Evolutionary conservation across 228 moss, liverwort and hornwort species (phyloP).

Genomic region (Sphagnum fallax): DNA sequence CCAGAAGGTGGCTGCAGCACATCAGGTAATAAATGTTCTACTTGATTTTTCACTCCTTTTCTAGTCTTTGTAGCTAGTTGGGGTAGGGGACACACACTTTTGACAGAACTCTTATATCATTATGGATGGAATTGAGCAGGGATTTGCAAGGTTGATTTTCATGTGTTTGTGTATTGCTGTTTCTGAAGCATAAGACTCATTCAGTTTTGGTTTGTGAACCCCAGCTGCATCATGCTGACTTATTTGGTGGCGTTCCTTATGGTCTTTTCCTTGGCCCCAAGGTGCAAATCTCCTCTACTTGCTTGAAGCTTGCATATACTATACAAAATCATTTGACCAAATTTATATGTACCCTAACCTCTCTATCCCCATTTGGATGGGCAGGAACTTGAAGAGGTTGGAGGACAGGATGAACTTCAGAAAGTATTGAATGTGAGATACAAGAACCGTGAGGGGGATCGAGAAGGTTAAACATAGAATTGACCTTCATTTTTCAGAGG

Average conservation of each 20-base stretch:
- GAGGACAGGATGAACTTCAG: constrained; percentile 62
- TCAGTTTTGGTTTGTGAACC: constrained; percentile 1
- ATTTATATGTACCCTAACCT: not conserved
- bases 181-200: too few species aligned
- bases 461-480: not conserved
- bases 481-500: too few species aligned
- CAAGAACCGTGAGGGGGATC: constrained; percentile 26
- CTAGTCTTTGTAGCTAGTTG: too few species aligned
- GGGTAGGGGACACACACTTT: too few species aligned
- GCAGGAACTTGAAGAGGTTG: constrained; percentile 78
- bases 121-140: too few species aligned
- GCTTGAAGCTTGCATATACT: not conserved
- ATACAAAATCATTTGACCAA: not conserved
- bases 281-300: not conserved
- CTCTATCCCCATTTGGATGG: not conserved
- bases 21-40: constrained; percentile 28
- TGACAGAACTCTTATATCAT: too few species aligned
- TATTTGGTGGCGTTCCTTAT: constrained; percentile 75
- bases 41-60: too few species aligned
- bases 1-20: constrained; percentile 62
- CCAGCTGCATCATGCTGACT: constrained; percentile 79
- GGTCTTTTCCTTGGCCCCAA: constrained; percentile 86
- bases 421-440: constrained; percentile 44
- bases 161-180: too few species aligned
- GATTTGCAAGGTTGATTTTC: too few species aligned